Conservation (phyloP, 495 filamentous ascomycete species). For the Penicillium atrosanguineum region DNA sequence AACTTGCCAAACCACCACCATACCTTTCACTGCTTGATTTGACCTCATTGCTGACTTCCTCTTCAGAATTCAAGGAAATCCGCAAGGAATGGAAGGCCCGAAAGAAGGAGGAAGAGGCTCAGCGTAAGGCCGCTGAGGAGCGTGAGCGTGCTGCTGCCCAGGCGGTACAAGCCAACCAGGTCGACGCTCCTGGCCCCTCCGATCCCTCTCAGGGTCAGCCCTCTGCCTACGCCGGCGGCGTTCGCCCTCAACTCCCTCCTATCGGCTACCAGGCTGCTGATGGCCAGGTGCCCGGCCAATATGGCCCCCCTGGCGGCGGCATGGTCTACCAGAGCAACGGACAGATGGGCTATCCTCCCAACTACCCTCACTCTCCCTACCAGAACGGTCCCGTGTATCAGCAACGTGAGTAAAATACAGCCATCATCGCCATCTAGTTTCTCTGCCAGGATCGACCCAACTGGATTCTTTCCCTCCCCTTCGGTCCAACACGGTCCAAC, state of each 20-base stretch:
- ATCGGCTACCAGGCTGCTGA: constrained; percentile 76
- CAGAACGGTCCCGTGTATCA: constrained; percentile 72
- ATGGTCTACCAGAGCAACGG: constrained; percentile 61
- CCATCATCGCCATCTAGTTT: constrained; percentile 10
- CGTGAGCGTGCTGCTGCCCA: constrained; percentile 66
- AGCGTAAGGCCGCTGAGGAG: constrained; percentile 89
- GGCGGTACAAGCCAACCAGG: constrained; percentile 50
- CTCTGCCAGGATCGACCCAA: constrained; percentile 14
- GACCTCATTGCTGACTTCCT: constrained; percentile 10
- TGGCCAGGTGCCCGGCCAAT: constrained; percentile 61
- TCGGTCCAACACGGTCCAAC: constrained; percentile 9
- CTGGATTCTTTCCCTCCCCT: constrained; percentile 7
- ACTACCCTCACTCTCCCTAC: constrained; percentile 77
- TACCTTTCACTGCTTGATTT: neutral
- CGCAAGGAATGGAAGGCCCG: constrained; percentile 98
- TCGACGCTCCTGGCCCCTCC: constrained; percentile 53
- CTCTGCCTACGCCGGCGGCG: constrained; percentile 54
- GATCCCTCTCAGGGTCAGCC: constrained; percentile 60
- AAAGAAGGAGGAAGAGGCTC: constrained; percentile 96
- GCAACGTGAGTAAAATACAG: constrained; percentile 58
- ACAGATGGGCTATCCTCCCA: constrained; percentile 65
- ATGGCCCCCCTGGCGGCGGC: constrained; percentile 57
- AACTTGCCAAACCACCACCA: neutral
- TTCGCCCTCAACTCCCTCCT: constrained; percentile 74
- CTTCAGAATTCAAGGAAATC: constrained; percentile 95